Evolutionary conservation across 2,329 filamentous ascomycete genomes (phyloP), one percentile per base, ranked within the genome.

Genomic region (Neofusicoccum sp.): DNA sequence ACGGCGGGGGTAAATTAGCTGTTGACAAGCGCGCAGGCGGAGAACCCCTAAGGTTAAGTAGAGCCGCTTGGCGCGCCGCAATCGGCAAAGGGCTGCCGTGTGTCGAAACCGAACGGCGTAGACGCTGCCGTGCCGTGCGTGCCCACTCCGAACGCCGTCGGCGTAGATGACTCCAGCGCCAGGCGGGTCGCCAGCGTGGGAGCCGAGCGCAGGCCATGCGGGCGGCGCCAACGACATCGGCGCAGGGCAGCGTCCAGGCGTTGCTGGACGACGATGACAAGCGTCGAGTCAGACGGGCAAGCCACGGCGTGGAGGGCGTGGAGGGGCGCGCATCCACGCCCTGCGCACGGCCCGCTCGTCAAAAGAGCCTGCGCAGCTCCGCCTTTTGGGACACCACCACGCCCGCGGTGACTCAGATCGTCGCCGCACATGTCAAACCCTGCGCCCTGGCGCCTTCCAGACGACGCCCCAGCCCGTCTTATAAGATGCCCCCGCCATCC

Each of bases 321-420:
- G 20, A 20, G 20, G 20, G 20, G 20, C 20, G 20, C 20, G 20
- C 20, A 8, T 33, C 57, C 31, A 51, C 58, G 47, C 58, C 47
- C 58, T 51, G 47, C 47, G 58, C 58, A 31, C 31, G 30, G 58
- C 31, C 48, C 58, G 3, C 16, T 58, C 12, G 9, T 30, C 33
- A 43, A 38, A 26, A 38, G 34, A 20, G 47, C 34, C 24, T 41
- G 44, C 56, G 12, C 8, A 24, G 9, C 9, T 31, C 45, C 4
- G n/a, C 30, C 8, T 12, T 33, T 43, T 45, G 33, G 26, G 16
- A 26, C 54, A 45, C 43, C 54, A n/a, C 30, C 11, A 4, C 16
- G 4, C 20, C 41, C 30, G 31, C 41, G 47, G 58, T 60, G 58
- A 60, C 58, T 60, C 58, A 60, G 48, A 44, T 53, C 34, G 58